phyloP scores from a whole-genome alignment of 176 grass and related monocot species.

The Zoysia japonica region DNA sequence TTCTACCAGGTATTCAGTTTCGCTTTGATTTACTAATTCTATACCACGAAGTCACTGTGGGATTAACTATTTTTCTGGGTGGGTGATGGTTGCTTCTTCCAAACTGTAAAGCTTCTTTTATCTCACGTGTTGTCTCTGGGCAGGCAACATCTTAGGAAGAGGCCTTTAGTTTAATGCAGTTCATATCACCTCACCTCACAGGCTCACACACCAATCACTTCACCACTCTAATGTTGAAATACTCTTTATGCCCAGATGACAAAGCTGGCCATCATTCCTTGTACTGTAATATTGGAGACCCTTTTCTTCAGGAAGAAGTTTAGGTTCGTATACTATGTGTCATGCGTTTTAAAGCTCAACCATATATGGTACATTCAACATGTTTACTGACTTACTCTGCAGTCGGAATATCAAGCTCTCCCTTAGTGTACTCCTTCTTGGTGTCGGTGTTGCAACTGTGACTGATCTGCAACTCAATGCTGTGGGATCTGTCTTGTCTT shows the following conservation, averaged over 20 bases:
- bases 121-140: constrained; percentile 1
- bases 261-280: constrained; percentile 97
- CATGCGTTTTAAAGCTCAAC: constrained; percentile 17
- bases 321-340: constrained; percentile 55
- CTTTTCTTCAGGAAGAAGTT: constrained; percentile 97
- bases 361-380: constrained; percentile 12
- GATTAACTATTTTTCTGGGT: background rate
- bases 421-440: constrained; percentile 81
- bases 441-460: constrained; percentile 96
- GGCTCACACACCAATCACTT: constrained; percentile 3
- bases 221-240: constrained; percentile 47
- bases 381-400: constrained; percentile 44
- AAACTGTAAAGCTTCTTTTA: background rate
- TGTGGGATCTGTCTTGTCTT: constrained; percentile 84
- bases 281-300: constrained; percentile 94
- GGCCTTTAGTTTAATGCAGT: constrained; percentile 29
- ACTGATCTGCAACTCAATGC: constrained; percentile 97
- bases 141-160: constrained; percentile 29
- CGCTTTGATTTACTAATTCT: constrained; percentile 16
- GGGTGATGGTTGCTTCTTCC: constrained; percentile 19
- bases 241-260: constrained; percentile 78
- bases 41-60: background rate
- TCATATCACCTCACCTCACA: constrained; percentile 1
- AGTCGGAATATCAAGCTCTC: constrained; percentile 86
- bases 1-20: constrained; percentile 81